Evolutionary conservation across 2,329 filamentous ascomycete species (phyloP).

Genomic region (Allantophomopsis cytisporea): DNA sequence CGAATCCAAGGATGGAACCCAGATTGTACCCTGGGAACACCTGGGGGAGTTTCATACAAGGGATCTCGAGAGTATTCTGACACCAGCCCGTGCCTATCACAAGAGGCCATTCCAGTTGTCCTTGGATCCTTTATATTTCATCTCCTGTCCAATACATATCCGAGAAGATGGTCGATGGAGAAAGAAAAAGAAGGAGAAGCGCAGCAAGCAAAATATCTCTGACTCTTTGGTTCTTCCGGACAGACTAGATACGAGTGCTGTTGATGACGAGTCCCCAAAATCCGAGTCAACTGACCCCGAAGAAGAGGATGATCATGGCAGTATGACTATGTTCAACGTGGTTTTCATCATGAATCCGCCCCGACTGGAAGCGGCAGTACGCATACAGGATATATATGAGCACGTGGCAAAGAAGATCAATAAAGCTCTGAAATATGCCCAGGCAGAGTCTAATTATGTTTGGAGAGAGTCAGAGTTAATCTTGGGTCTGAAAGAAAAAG

Average conservation of each 20-base stretch:
- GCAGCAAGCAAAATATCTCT: slow-evolving; percentile 19
- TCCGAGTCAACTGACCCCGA: slow-evolving; percentile 15
- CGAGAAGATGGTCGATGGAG: slow-evolving; percentile 66
- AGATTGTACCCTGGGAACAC: slow-evolving; percentile 55
- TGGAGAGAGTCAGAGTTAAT: slow-evolving; percentile 84
- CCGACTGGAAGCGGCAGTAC: slow-evolving; percentile 56
- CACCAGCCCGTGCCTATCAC: slow-evolving; percentile 62
- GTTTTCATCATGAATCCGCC: slow-evolving; percentile 83
- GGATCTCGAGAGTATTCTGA: slow-evolving; percentile 68
- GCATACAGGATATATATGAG: slow-evolving; percentile 69
- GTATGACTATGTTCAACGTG: slow-evolving; percentile 94
- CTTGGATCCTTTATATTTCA: slow-evolving; percentile 65
- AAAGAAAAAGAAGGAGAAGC: slow-evolving; percentile 37
- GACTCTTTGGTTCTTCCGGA: slow-evolving; percentile 2
- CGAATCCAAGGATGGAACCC: slow-evolving; percentile 38
- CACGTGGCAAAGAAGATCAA: slow-evolving; percentile 88
- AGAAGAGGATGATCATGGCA: slow-evolving; percentile 13
- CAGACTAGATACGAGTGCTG: slow-evolving; percentile 1
- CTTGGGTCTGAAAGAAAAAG: slow-evolving; percentile 67
- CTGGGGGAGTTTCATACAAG: slow-evolving; percentile 63
- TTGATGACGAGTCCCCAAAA: not conserved
- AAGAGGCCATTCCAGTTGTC: slow-evolving; percentile 74
- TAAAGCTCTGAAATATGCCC: slow-evolving; percentile 84
- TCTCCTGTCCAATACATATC: slow-evolving; percentile 75
- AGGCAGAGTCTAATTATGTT: slow-evolving; percentile 80